A percentile compares a stretch with the other conserved stretches of the same genome.
These are phyloP conservation scores for Trametes maxima DNA, from an alignment of 768 basidiomycete genomes.

Conservation along the genomic window DNA sequence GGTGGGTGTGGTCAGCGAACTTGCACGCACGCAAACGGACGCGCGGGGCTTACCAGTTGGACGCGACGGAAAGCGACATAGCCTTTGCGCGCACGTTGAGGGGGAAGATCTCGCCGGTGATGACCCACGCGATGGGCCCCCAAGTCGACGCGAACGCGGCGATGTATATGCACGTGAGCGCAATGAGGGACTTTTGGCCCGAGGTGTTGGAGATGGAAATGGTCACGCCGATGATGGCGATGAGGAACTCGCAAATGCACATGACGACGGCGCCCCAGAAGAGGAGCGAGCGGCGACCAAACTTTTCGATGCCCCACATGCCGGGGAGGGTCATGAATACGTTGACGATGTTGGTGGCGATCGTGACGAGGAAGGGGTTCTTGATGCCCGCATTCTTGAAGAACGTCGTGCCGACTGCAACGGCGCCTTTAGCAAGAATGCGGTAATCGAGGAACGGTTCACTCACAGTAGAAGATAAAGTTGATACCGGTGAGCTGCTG, in stretches of 20 bases:
- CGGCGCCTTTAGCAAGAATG: neutral
- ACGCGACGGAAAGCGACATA: conserved; percentile 70
- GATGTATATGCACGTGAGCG: conserved; percentile 51
- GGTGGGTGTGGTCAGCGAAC: neutral
- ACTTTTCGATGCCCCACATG: conserved; percentile 74
- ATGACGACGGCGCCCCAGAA: conserved; percentile 78
- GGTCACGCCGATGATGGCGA: conserved; percentile 63
- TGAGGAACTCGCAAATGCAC: conserved; percentile 80
- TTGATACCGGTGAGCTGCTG: conserved; percentile 82
- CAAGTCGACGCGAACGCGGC: conserved; percentile 50
- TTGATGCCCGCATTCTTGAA: conserved; percentile 43
- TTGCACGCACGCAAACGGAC: too few species aligned
- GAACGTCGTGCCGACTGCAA: conserved; percentile 43
- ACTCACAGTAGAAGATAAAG: conserved; percentile 52
- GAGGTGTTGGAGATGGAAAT: conserved; percentile 42
- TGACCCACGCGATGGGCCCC: conserved; percentile 66
- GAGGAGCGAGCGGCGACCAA: conserved; percentile 78
- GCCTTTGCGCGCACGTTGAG: conserved; percentile 78
- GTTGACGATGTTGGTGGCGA: conserved; percentile 74
- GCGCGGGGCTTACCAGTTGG: conserved; percentile 48
- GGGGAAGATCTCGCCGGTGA: conserved; percentile 78
- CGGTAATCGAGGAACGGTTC: neutral
- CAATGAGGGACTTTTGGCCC: conserved; percentile 61
- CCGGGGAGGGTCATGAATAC: conserved; percentile 75
- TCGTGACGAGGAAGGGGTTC: conserved; percentile 53